Conservation (phyloP, 768 basidiomycete genomes). For the Cystobasidium onofrii region DNA sequence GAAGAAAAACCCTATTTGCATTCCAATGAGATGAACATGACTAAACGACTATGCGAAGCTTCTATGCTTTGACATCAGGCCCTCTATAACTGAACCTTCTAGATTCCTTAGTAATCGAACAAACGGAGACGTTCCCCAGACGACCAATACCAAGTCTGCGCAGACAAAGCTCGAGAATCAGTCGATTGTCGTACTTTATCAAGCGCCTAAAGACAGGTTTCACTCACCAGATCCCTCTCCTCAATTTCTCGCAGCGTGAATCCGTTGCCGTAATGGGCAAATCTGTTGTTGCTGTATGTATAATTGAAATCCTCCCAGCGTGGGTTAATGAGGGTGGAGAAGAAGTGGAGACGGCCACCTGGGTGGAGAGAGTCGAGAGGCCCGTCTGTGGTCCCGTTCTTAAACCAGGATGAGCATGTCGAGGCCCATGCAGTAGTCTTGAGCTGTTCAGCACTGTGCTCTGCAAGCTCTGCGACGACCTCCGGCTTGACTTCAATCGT, state of each 20-base stretch:
- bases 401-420: slow-evolving; percentile 32
- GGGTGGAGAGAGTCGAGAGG: slow-evolving; percentile 33
- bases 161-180: background rate
- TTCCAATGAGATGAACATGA: background rate
- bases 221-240: slow-evolving; percentile 17
- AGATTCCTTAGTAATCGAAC: slow-evolving; percentile 8
- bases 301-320: slow-evolving; percentile 30
- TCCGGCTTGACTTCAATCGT: slow-evolving; percentile 32
- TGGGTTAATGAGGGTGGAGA: slow-evolving; percentile 8
- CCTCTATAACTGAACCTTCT: background rate
- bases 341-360: slow-evolving; percentile 24
- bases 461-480: slow-evolving; percentile 15
- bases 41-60: background rate
- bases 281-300: slow-evolving; percentile 30
- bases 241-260: slow-evolving; percentile 26
- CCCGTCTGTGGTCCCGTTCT: slow-evolving; percentile 29
- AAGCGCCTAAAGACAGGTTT: background rate
- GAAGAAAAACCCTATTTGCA: no score
- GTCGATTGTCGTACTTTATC: background rate
- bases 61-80: background rate
- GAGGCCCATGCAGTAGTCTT: slow-evolving; percentile 29
- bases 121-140: slow-evolving; percentile 16
- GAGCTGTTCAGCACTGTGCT: slow-evolving; percentile 26
- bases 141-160: slow-evolving; percentile 21
- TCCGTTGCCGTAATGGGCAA: slow-evolving; percentile 33